Percentiles rank a stretch among this genome's conserved stretches.
Evolutionary conservation across 441 rosid species (phyloP).

Genomic region (Populus hybrid): DNA sequence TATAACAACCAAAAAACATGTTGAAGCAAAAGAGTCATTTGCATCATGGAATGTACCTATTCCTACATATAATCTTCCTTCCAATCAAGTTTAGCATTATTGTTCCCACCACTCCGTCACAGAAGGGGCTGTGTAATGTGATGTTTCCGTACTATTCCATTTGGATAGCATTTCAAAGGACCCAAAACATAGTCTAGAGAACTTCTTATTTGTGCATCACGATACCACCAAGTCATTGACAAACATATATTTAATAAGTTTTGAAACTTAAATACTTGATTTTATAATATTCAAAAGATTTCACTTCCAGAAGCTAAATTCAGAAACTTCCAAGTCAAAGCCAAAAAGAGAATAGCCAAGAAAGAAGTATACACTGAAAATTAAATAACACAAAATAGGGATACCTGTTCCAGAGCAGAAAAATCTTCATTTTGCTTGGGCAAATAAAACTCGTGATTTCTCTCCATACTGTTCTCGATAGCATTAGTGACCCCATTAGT

Average conservation of each 20-base stretch:
- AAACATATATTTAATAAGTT: neutral
- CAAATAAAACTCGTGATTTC: slow-evolving; percentile 41
- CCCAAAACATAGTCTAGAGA: neutral
- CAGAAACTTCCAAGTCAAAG: neutral
- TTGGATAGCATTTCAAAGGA: neutral
- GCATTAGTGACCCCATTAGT: slow-evolving; percentile 35
- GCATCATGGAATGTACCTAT: neutral
- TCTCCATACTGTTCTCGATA: slow-evolving; percentile 31
- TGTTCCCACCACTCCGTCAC: neutral
- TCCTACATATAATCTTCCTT: neutral
- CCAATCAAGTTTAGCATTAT: neutral
- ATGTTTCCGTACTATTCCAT: too few species aligned
- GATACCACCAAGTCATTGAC: neutral
- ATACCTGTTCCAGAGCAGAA: slow-evolving; percentile 90
- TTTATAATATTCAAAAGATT: neutral
- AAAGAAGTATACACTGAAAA: neutral
- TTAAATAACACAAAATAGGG: neutral
- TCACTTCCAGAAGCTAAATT: neutral
- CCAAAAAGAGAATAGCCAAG: neutral
- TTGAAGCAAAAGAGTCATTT: neutral
- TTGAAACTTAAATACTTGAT: neutral
- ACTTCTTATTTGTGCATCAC: neutral
- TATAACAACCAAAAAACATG: too few species aligned
- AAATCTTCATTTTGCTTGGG: slow-evolving; percentile 81
- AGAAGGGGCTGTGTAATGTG: neutral